phyloP scores from a whole-genome alignment of 306 rosid species.

The Trifolium subterraneum region DNA sequence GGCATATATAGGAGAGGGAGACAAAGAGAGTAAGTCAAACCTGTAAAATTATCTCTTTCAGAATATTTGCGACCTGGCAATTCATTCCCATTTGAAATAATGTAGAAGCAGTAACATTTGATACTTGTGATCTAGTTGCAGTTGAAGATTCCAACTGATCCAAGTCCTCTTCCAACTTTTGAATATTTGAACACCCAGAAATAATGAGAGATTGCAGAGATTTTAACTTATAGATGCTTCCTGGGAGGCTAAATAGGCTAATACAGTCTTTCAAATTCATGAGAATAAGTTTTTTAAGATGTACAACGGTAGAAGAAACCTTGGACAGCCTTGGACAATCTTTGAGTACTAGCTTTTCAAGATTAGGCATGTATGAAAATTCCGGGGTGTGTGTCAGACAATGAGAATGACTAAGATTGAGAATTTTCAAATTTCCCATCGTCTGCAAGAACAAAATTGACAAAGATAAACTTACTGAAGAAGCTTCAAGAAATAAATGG shows the following conservation, averaged over 20 bases:
- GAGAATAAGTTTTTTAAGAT: slow-evolving; percentile 4
- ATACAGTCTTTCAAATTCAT: slow-evolving; percentile 43
- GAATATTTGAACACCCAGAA: slow-evolving; percentile 43
- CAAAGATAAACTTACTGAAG: too few relatives aligned
- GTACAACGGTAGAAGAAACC: slow-evolving; percentile 35
- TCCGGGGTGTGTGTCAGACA: slow-evolving; percentile 40
- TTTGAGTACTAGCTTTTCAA: slow-evolving; percentile 42
- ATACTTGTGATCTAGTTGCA: slow-evolving; percentile 21
- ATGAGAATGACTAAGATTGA: slow-evolving; percentile 52
- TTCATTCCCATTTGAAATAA: slow-evolving; percentile 26
- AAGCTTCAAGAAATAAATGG: too few relatives aligned
- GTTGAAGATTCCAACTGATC: slow-evolving; percentile 39
- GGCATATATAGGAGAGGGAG: too few relatives aligned
- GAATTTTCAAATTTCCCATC: slow-evolving; percentile 38
- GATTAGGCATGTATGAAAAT: slow-evolving; percentile 49
- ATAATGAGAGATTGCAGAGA: slow-evolving; percentile 35
- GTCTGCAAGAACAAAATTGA: slow-evolving; percentile 39
- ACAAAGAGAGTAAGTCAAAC: not conserved
- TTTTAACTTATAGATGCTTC: slow-evolving; percentile 45
- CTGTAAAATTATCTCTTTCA: slow-evolving; percentile 27
- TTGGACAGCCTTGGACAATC: slow-evolving; percentile 35
- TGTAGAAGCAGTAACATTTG: not conserved
- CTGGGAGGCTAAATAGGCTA: slow-evolving; percentile 38
- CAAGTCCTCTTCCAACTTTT: slow-evolving; percentile 41
- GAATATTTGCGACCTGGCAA: not conserved